Evolutionary conservation across 257 asterid genomes (phyloP), one percentile per base, ranked within the genome.

Genomic region (Nicotiana benthamiana): DNA sequence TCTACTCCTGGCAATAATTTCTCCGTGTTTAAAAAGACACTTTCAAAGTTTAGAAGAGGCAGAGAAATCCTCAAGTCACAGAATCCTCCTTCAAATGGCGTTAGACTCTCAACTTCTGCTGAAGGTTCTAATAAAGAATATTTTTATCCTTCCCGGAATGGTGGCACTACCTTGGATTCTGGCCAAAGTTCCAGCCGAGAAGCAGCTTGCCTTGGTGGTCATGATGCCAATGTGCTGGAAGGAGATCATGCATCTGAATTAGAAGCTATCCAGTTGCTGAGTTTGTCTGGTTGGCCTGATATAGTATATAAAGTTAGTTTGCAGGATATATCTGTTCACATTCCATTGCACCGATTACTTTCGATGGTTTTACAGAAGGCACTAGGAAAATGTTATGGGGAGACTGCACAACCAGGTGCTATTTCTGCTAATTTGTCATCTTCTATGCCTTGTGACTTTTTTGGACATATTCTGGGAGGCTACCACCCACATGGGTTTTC

Each of bases 401-500:
- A 94, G 81, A 68, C 64, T 84, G 61, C 79, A 24, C 40, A 46
- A 46, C 61, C 16, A 74, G 17, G 56, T 24, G 24, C 36, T 46
- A 72, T 34, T 72, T 46, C 60, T 72, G 82, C 28, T 75, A 90
- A 86, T 70, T 78, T 81, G 84, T 87, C 91, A 72, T 79, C 86
- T 77, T 82, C 86, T 52, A 85, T 81, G 80, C 56, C 75, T 68
- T 82, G 82, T 54, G 93, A 90, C 81, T 94, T 94, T 80, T 91
- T 96, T 84, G 87, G 91, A 87, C 91, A 87, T 75, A 86, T 96
- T 82, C 86, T 96, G 84, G 95, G 92, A 80, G 97, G 97, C 61
- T 90, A 92, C 82, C 97, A 94, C 85, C 97, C 98, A 72, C 75
- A 81, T 84, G 98, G 99, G 64, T 94, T 96, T 88, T 94, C 99